Evolutionary conservation across 2,329 filamentous ascomycete species (phyloP), one percentile per base, ranked within the genome.

Genomic region (Monosporascus sp.): DNA sequence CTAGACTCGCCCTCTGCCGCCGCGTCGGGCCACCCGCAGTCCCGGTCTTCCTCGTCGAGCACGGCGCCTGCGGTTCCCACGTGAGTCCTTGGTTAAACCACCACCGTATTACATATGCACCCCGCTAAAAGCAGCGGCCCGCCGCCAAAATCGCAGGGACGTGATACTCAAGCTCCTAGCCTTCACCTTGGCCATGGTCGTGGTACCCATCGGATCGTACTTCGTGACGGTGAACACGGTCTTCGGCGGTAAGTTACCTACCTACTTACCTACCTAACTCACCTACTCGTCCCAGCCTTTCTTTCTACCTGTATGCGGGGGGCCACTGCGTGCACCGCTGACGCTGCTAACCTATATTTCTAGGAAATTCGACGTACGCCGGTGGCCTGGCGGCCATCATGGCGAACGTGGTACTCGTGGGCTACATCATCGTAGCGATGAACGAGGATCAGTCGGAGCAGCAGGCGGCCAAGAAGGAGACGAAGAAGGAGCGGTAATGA

Each of bases 391-490:
- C 94, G 1, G 94, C 94, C 20, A 73, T 97, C 49, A 84, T 95
- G 69, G 94, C 94, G 14, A 99, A 99, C 63, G 81, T 95, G 2
- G 90, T 99, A 3, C 75, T 99, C 49, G 81, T 97, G 53, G 84
- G 81, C n/a, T 99, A 97, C 70, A 83, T 97, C 44, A 74, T 97
- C 52, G 90, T 96, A 20, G 94, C 94, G 4, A 92, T 96, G 81
- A 85, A 81, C 56, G 94, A 99, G 69, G 94, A 97, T 65, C 74
- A 81, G 60, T 72, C 73, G 2, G 78, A 80, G 18, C 71, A 72
- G 58, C 56, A 65, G 37, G 75, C 75, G 55, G 75, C 74, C 41
- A 61, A 63, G 56, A 73, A 2, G 62, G 50, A 56, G 57, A 15
- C 47, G 51, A 45, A 54, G 51, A n/a, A 53, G 51, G 38, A 14